Evolutionary conservation across 768 basidiomycete species (phyloP).

Genomic region (Auriscalpium microsporum): DNA sequence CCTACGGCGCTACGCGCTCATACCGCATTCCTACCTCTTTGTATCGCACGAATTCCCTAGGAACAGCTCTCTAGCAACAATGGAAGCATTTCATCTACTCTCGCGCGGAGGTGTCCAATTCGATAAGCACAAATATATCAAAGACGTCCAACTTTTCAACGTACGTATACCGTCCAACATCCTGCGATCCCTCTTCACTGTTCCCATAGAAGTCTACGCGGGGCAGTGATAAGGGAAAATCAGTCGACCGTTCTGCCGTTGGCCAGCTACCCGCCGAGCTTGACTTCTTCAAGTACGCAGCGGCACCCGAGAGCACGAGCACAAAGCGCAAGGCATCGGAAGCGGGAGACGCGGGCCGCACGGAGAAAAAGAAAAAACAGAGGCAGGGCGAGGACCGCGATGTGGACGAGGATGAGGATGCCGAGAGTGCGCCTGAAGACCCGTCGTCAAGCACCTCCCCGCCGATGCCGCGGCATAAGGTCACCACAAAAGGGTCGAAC

Average conservation of each 20-base stretch:
- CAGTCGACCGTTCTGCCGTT: conserved; percentile 11
- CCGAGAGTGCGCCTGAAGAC: conserved; percentile 18
- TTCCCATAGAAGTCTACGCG: conserved; percentile 19
- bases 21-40: not conserved
- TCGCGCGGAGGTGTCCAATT: conserved; percentile 81
- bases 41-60: not conserved
- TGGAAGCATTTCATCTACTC: conserved; percentile 87
- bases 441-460: conserved; percentile 15
- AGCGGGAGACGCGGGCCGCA: not conserved
- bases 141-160: conserved; percentile 64
- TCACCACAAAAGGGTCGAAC: conserved; percentile 64
- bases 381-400: not conserved
- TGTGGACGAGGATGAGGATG: conserved; percentile 14
- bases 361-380: conserved; percentile 5
- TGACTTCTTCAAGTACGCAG: conserved; percentile 89
- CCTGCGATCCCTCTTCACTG: not conserved
- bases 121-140: conserved; percentile 64
- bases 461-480: conserved; percentile 45
- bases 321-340: conserved; percentile 40
- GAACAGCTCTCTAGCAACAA: conserved; percentile 17
- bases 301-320: conserved; percentile 22
- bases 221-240: conserved; percentile 18
- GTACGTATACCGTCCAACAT: conserved; percentile 25
- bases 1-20: too few species aligned
- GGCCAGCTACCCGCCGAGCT: conserved; percentile 64